Evolutionary conservation across 164 flowering plant species (phyloP).

Genomic region (Vitis rupestris): DNA sequence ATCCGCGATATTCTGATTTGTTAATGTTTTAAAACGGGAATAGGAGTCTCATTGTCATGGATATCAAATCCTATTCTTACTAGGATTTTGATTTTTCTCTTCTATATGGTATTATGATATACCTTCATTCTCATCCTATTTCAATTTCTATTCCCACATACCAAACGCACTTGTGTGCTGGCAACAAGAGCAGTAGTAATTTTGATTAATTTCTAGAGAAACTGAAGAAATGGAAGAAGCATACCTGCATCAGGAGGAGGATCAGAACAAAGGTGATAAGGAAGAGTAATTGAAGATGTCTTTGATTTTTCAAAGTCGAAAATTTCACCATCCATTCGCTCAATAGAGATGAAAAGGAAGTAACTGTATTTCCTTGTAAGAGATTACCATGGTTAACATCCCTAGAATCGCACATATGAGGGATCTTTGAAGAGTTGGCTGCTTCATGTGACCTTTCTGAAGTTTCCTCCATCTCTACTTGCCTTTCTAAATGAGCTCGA

Average conservation of each 20-base stretch:
- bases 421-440: conserved; percentile 13
- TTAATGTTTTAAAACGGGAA: no score
- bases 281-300: conserved; percentile 36
- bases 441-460: conserved; percentile 21
- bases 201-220: neutral
- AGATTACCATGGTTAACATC: conserved; percentile 20
- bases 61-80: no score
- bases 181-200: no score
- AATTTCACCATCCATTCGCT: conserved; percentile 37
- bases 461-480: conserved; percentile 18
- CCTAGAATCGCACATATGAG: conserved; percentile 14
- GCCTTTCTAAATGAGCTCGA: conserved; percentile 26
- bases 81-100: no score
- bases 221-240: neutral
- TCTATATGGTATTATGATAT: no score
- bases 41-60: no score
- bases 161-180: no score
- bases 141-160: no score
- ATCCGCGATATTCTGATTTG: no score
- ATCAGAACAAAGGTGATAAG: conserved; percentile 45
- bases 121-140: no score
- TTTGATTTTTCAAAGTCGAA: conserved; percentile 39
- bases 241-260: conserved; percentile 85
- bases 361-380: conserved; percentile 16
- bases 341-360: conserved; percentile 29